Evolutionary conservation across 2,329 filamentous ascomycete species (phyloP), one percentile per base, ranked within the genome.

Genomic region (Xylaria sp.): DNA sequence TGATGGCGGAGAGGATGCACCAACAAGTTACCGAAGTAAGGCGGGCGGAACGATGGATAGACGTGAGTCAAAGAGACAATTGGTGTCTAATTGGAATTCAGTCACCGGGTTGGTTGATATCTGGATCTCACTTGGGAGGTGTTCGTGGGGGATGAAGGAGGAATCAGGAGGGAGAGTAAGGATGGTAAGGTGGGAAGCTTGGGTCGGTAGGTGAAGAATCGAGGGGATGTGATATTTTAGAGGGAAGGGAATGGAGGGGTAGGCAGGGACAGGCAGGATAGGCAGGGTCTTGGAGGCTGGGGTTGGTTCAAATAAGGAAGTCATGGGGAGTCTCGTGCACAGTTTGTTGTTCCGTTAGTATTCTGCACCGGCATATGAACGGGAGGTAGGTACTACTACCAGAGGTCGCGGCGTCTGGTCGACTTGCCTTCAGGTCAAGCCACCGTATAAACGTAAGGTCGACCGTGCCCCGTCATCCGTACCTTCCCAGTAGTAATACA

Each of bases 201-300:
- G 46, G 61, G 62, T 49, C 5, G 23, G 23, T 30, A 57, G 64
- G 64, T 47, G 61, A 66, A 63, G 55, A 69, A 64, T 60, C 48
- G 65, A 66, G 68, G 66, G 65, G 68, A 62, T 37, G 42, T 57
- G 37, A 52, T 59, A 44, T 47, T 42, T 55, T 54, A 56, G 13
- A n/a, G 42, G n/a, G n/a, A n/a, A 46, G 56, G 64, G 65, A 61
- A 67, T 67, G 66, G 68, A 68, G 66, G 68, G 68, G 68, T 67
- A 60, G 63, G 65, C 60, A 67, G 67, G 66, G 68, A 68, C 65
- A 67, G 68, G 68, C 66, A 60, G 63, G 58, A 61, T 6, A 42
- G 37, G 58, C 60, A 64, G 48, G 59, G 54, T 53, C 57, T 47
- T 13, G 44, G 30, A 58, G 59, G 52, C 50, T 48, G 59, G 57